Percentiles rank a stretch among this genome's conserved stretches.
Conservation (phyloP, 2,329 filamentous ascomycete species). For the Hymenoscyphus fructigenus region DNA sequence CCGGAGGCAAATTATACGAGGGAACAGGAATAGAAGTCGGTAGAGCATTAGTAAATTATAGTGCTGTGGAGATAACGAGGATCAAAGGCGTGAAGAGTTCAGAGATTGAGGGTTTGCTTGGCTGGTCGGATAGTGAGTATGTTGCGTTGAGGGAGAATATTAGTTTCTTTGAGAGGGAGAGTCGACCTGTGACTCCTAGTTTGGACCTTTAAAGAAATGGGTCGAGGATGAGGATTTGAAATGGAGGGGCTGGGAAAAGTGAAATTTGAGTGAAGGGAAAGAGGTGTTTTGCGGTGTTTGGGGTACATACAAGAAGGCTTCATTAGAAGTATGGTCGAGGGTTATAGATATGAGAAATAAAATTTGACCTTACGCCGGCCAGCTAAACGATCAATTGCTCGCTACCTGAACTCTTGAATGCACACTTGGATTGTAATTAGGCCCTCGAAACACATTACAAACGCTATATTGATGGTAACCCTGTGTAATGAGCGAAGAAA, state of each 20-base stretch:
- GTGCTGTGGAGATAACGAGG: conserved; percentile 74
- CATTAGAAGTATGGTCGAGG: background rate
- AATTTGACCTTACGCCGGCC: background rate
- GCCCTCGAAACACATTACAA: background rate
- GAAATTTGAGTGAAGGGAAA: background rate
- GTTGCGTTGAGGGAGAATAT: conserved; percentile 87
- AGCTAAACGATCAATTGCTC: too few species aligned
- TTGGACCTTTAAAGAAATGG: conserved; percentile 16
- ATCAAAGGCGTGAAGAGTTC: conserved; percentile 83
- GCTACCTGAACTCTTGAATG: background rate
- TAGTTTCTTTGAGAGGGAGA: conserved; percentile 53
- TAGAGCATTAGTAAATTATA: conserved; percentile 88
- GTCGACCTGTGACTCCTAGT: conserved; percentile 35
- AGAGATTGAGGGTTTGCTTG: conserved; percentile 76
- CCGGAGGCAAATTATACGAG: conserved; percentile 47
- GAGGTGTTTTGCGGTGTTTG: background rate
- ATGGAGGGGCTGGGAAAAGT: background rate
- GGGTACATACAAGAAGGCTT: background rate
- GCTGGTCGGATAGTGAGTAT: conserved; percentile 94
- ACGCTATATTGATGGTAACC: background rate
- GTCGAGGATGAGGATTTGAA: background rate
- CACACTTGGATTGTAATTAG: too few species aligned
- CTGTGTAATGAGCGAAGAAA: conserved; percentile 5
- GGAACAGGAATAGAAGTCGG: conserved; percentile 71
- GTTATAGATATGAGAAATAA: background rate